A percentile compares a stretch with the other conserved stretches of the same genome.
Evolutionary conservation across 768 basidiomycete genomes (phyloP).

Genomic region (Termitomyces sp.): DNA sequence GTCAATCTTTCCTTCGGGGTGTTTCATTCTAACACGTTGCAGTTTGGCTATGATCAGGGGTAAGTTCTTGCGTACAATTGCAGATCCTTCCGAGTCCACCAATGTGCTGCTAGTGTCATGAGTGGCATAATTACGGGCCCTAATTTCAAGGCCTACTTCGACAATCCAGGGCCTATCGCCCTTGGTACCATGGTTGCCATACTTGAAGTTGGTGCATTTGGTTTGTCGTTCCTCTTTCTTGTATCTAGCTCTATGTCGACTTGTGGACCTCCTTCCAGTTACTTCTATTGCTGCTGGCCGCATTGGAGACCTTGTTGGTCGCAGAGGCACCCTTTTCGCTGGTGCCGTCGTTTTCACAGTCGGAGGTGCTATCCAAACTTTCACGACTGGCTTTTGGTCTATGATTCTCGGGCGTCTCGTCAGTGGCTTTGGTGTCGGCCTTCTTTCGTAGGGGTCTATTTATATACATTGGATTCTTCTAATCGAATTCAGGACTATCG

Average conservation of each 20-base stretch:
- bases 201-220: conserved; percentile 86
- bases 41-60: conserved; percentile 92
- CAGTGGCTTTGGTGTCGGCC: conserved; percentile 72
- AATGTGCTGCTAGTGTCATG: conserved; percentile 56
- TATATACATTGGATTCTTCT: background rate
- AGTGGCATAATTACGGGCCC: conserved; percentile 88
- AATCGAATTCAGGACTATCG: conserved; percentile 65
- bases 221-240: conserved; percentile 33
- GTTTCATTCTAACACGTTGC: conserved; percentile 6
- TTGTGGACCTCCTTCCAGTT: conserved; percentile 33
- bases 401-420: conserved; percentile 60
- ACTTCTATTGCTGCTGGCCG: conserved; percentile 84
- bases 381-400: conserved; percentile 35
- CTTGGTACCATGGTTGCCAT: conserved; percentile 97
- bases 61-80: conserved; percentile 22
- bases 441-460: conserved; percentile 48
- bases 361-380: conserved; percentile 71
- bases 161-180: conserved; percentile 65
- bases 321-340: conserved; percentile 65
- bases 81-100: conserved; percentile 8
- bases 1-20: conserved; percentile 19
- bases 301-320: conserved; percentile 72
- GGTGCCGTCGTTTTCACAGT: conserved; percentile 73
- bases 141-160: conserved; percentile 77
- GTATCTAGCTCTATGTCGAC: background rate